Conservation (phyloP, 305 asterid genomes). For the Solanum hybrid region DNA sequence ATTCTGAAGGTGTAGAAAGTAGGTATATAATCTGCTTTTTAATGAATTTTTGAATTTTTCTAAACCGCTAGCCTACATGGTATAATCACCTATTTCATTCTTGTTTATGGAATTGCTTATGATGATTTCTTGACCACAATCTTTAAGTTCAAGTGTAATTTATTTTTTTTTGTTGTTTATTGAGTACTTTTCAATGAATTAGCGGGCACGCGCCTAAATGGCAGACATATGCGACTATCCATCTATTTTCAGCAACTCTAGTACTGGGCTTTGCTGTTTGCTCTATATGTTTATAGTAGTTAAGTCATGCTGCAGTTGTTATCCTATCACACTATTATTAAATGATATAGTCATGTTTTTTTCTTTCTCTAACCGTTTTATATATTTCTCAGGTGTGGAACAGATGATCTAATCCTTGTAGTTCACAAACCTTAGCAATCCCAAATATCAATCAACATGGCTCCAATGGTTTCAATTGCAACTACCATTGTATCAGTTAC, state of each 20-base stretch:
- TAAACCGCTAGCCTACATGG: neutral
- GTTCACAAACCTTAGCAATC: conserved; percentile 18
- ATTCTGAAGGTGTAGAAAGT: neutral
- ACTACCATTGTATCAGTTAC: conserved; percentile 31
- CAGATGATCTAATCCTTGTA: conserved; percentile 23
- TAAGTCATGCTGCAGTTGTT: neutral
- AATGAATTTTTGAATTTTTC: neutral
- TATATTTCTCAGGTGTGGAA: conserved; percentile 26
- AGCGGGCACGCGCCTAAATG: neutral
- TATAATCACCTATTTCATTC: neutral
- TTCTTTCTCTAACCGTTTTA: conserved; percentile 1
- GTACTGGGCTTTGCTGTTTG: neutral
- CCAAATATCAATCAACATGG: conserved; percentile 35
- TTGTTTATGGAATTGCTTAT: neutral
- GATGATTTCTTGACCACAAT: neutral
- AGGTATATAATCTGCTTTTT: neutral
- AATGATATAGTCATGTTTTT: neutral
- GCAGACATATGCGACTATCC: neutral
- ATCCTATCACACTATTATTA: neutral
- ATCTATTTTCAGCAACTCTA: neutral
- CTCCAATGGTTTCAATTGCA: conserved; percentile 47
- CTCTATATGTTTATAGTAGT: neutral
- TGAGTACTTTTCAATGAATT: neutral
- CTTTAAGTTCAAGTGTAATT: neutral
- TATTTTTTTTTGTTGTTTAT: neutral